Evolutionary conservation across 805 yeast species (phyloP).

Genomic region (Citeromyces nyonsensis): DNA sequence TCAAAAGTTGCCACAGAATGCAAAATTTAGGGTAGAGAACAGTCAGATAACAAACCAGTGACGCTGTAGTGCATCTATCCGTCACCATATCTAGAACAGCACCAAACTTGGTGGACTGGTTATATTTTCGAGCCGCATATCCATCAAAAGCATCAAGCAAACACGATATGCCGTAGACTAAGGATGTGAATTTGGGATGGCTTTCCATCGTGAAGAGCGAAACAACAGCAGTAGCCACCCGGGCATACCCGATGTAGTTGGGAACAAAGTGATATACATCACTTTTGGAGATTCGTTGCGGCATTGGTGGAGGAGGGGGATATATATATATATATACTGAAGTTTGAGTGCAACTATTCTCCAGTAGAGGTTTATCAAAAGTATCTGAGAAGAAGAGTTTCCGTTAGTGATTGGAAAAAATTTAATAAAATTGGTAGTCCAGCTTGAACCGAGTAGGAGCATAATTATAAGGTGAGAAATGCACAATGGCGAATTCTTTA

Average conservation of each 20-base stretch:
- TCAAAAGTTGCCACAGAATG: constrained; percentile 65
- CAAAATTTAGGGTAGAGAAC: constrained; percentile 61
- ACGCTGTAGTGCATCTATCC: constrained; percentile 91
- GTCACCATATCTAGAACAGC: constrained; percentile 98
- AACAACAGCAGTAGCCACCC: constrained; percentile 69
- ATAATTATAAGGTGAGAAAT: too few species aligned
- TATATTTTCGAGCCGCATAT: constrained; percentile 75
- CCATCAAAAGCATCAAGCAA: constrained; percentile 94
- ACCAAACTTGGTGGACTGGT: constrained; percentile 86
- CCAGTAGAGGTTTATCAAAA: too few species aligned
- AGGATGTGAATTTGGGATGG: constrained; percentile 69
- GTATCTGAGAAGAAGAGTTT: too few species aligned
- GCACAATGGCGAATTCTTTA: too few species aligned
- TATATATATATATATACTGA: constrained; percentile 44
- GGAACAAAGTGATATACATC: constrained; percentile 42
- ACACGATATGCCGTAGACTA: constrained; percentile 76
- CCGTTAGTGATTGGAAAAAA: too few species aligned
- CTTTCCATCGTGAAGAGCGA: constrained; percentile 72
- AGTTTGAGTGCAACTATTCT: too few species aligned
- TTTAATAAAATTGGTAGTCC: too few species aligned
- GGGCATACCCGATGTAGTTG: constrained; percentile 76
- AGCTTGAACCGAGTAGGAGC: too few species aligned
- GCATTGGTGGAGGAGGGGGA: not conserved
- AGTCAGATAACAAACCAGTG: constrained; percentile 78
- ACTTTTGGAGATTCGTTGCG: not conserved